phyloP scores from a whole-genome alignment of 2,329 filamentous ascomycete genomes.

The Neonectria hederae region DNA sequence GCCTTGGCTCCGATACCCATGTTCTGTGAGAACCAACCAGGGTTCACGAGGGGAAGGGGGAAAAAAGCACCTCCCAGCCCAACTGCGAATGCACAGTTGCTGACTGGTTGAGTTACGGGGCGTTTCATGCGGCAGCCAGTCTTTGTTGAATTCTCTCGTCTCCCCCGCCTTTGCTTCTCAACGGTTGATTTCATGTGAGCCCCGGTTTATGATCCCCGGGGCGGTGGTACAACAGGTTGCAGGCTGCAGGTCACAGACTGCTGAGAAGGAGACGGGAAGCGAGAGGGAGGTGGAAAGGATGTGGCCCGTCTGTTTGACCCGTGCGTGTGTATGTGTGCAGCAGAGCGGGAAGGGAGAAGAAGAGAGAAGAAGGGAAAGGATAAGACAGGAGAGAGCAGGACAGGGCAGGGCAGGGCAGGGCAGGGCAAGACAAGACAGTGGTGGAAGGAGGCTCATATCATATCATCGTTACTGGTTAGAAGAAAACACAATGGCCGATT shows the following conservation, averaged over 20 bases:
- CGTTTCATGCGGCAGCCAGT: conserved; percentile 17
- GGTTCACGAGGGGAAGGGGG: not conserved
- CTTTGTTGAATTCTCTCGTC: conserved; percentile 1
- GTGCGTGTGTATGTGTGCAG: conserved; percentile 6
- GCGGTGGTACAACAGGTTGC: not conserved
- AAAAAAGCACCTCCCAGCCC: conserved; percentile 11
- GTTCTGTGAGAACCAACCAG: conserved; percentile 9
- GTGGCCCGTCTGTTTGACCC: conserved; percentile 12
- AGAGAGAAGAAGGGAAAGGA: not conserved
- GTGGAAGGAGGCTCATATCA: conserved; percentile 17
- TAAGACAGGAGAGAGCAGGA: too few relatives aligned
- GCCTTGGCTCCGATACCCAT: conserved; percentile 2
- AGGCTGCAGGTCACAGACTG: conserved; percentile 1
- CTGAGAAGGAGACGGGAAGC: not conserved
- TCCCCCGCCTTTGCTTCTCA: conserved; percentile 5
- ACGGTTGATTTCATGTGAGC: not conserved
- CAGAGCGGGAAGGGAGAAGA: conserved; percentile 21
- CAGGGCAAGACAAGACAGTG: not conserved
- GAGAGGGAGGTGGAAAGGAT: not conserved
- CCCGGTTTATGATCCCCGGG: conserved; percentile 10
- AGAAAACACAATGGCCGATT: conserved; percentile 12
- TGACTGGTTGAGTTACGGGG: conserved; percentile 12
- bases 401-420: too few relatives aligned
- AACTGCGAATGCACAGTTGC: conserved; percentile 15
- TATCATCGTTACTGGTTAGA: conserved; percentile 10